These are phyloP conservation scores for Actinomortierella ambigua DNA, from an alignment of 371 early-diverging fungal species.

Conservation along the genomic window DNA sequence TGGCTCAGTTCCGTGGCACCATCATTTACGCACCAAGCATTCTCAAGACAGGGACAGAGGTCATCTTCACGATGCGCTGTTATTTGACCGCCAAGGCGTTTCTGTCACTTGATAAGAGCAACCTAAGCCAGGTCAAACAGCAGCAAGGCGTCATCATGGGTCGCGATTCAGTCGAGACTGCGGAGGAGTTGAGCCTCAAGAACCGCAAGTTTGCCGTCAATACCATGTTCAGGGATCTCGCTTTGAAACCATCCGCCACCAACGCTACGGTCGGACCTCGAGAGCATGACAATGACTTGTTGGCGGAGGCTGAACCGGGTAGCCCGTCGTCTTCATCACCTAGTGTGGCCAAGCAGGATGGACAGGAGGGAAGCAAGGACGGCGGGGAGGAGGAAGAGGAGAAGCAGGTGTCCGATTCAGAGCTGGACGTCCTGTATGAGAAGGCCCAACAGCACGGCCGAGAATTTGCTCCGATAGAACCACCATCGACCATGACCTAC, in stretches of 20 bases:
- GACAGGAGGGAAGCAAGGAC: not conserved
- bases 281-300: slow-evolving; percentile 20
- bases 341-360: slow-evolving; percentile 7
- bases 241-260: slow-evolving; percentile 48
- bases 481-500: slow-evolving; percentile 54
- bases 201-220: slow-evolving; percentile 53
- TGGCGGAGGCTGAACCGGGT: not conserved
- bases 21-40: slow-evolving; percentile 47
- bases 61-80: slow-evolving; percentile 53
- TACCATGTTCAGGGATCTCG: slow-evolving; percentile 48
- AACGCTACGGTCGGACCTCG: slow-evolving; percentile 32
- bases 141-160: slow-evolving; percentile 12
- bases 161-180: slow-evolving; percentile 40
- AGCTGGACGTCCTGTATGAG: slow-evolving; percentile 65
- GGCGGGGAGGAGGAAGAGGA: slow-evolving; percentile 45
- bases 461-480: slow-evolving; percentile 55
- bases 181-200: slow-evolving; percentile 30
- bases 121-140: not conserved
- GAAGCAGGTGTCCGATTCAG: slow-evolving; percentile 60
- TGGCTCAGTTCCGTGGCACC: slow-evolving; percentile 54
- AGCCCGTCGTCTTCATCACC: not conserved
- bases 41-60: slow-evolving; percentile 57
- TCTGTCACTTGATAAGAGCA: slow-evolving; percentile 9
- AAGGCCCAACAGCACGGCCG: slow-evolving; percentile 64
- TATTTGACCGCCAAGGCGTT: slow-evolving; percentile 50